Percentiles rank a stretch among this genome's conserved stretches.
These are phyloP conservation scores for Phyllosticta capitalensis DNA, from an alignment of 2,329 filamentous ascomycete species.

Conservation along the genomic window DNA sequence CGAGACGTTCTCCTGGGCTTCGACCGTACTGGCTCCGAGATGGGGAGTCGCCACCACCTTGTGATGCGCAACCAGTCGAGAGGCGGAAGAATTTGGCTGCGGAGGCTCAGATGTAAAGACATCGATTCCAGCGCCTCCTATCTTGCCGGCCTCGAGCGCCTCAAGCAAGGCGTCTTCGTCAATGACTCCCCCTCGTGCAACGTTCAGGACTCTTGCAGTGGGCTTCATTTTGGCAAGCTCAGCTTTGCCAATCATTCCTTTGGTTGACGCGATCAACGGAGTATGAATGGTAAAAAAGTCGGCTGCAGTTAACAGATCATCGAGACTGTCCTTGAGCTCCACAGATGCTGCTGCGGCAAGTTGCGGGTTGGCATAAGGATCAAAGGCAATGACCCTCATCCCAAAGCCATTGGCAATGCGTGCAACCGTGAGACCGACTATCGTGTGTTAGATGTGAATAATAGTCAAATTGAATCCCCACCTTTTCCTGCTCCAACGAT, in stretches of 20 bases:
- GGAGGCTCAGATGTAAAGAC: slow-evolving; percentile 72
- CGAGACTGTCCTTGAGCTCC: slow-evolving; percentile 47
- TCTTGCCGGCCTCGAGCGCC: slow-evolving; percentile 59
- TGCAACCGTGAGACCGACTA: slow-evolving; percentile 70
- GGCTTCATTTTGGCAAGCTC: slow-evolving; percentile 65
- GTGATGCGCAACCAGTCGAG: slow-evolving; percentile 55
- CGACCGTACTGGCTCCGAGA: slow-evolving; percentile 67
- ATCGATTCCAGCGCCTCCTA: slow-evolving; percentile 69
- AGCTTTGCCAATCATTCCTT: slow-evolving; percentile 58
- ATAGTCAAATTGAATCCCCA: slow-evolving; percentile 15
- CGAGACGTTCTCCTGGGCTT: slow-evolving; percentile 77
- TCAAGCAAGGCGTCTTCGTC: slow-evolving; percentile 64
- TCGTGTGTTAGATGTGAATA: neutral
- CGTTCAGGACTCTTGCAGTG: slow-evolving; percentile 66
- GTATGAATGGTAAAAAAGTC: slow-evolving; percentile 79
- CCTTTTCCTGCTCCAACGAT: slow-evolving; percentile 75
- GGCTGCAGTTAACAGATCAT: slow-evolving; percentile 53
- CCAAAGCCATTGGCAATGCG: slow-evolving; percentile 68
- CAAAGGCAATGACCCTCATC: slow-evolving; percentile 65
- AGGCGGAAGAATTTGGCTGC: slow-evolving; percentile 47
- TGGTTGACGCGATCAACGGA: slow-evolving; percentile 66
- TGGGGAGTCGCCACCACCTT: slow-evolving; percentile 72
- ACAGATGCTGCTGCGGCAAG: slow-evolving; percentile 61
- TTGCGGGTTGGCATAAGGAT: slow-evolving; percentile 68
- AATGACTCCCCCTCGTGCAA: slow-evolving; percentile 70